Evolutionary conservation across 768 basidiomycete species (phyloP).

Genomic region (Tephrocybe sp.): DNA sequence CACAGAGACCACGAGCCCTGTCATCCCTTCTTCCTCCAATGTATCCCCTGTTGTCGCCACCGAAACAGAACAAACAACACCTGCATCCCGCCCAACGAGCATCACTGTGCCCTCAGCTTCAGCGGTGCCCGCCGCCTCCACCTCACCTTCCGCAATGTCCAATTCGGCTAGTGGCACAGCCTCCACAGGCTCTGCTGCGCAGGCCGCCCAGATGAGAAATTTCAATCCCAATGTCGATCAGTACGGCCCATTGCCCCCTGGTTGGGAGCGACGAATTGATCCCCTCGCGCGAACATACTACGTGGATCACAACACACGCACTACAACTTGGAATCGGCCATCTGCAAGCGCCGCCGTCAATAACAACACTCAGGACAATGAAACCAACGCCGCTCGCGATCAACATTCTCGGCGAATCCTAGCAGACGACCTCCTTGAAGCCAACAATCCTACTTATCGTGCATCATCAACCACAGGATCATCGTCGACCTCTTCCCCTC

Average conservation of each 20-base stretch:
- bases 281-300: slow-evolving; percentile 96
- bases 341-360: slow-evolving; percentile 77
- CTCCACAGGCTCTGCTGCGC: slow-evolving; percentile 42
- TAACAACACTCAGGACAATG: slow-evolving; percentile 65
- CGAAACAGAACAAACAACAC: slow-evolving; percentile 24
- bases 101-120: slow-evolving; percentile 17
- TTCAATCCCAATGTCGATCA: slow-evolving; percentile 97
- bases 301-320: slow-evolving; percentile 97
- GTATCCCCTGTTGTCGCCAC: slow-evolving; percentile 22
- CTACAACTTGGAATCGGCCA: slow-evolving; percentile 97
- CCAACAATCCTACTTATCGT: slow-evolving; percentile 47
- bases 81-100: slow-evolving; percentile 30
- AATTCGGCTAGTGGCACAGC: slow-evolving; percentile 14
- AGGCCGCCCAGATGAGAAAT: slow-evolving; percentile 64
- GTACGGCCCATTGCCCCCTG: slow-evolving; percentile 83
- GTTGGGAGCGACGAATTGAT: slow-evolving; percentile 98
- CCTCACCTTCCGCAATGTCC: slow-evolving; percentile 24
- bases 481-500: slow-evolving; percentile 14
- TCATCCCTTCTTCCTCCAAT: slow-evolving; percentile 38
- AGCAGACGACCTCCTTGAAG: slow-evolving; percentile 86
- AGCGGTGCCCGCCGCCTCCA: slow-evolving; percentile 21
- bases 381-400: slow-evolving; percentile 83
- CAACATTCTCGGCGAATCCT: slow-evolving; percentile 84
- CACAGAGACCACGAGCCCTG: slow-evolving; percentile 44
- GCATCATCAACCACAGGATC: slow-evolving; percentile 22